Percentiles rank a stretch among this genome's conserved stretches.
Conservation (phyloP, 345 rosid species). For the Camelina hispida region DNA sequence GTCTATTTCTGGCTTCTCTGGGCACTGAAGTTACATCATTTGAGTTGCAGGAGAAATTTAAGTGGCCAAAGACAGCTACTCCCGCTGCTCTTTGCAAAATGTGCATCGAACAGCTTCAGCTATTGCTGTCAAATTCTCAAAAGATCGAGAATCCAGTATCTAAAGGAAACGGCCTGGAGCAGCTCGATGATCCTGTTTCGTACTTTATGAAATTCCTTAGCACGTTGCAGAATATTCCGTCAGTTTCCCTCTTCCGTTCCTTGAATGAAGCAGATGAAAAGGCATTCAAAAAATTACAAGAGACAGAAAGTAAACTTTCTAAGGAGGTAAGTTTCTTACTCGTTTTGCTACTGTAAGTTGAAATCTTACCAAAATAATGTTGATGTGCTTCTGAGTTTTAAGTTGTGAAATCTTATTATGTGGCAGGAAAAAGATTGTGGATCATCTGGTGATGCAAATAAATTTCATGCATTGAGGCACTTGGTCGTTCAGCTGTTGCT, state of each 20-base stretch:
- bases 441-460: slow-evolving; percentile 50
- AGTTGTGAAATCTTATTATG: slow-evolving; percentile 16
- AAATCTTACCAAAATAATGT: slow-evolving; percentile 7
- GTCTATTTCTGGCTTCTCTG: slow-evolving; percentile 88
- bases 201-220: slow-evolving; percentile 82
- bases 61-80: slow-evolving; percentile 89
- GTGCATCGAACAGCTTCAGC: slow-evolving; percentile 93
- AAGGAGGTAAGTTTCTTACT: slow-evolving; percentile 60
- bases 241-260: slow-evolving; percentile 84
- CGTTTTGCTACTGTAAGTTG: slow-evolving; percentile 24
- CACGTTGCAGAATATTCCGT: slow-evolving; percentile 89
- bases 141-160: slow-evolving; percentile 61
- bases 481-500: slow-evolving; percentile 84
- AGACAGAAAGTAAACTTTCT: slow-evolving; percentile 71
- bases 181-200: slow-evolving; percentile 72
- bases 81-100: slow-evolving; percentile 74
- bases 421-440: slow-evolving; percentile 78
- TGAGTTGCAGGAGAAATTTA: slow-evolving; percentile 93
- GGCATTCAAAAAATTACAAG: slow-evolving; percentile 69
- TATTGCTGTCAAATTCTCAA: slow-evolving; percentile 73
- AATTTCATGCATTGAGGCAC: slow-evolving; percentile 71
- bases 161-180: slow-evolving; percentile 58
- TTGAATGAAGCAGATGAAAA: slow-evolving; percentile 78
- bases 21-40: slow-evolving; percentile 97
- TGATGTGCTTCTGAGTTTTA: slow-evolving; percentile 25